Evolutionary conservation across 129 eudicot species (phyloP), one percentile per base, ranked within the genome.

Genomic region (Logfia minima): DNA sequence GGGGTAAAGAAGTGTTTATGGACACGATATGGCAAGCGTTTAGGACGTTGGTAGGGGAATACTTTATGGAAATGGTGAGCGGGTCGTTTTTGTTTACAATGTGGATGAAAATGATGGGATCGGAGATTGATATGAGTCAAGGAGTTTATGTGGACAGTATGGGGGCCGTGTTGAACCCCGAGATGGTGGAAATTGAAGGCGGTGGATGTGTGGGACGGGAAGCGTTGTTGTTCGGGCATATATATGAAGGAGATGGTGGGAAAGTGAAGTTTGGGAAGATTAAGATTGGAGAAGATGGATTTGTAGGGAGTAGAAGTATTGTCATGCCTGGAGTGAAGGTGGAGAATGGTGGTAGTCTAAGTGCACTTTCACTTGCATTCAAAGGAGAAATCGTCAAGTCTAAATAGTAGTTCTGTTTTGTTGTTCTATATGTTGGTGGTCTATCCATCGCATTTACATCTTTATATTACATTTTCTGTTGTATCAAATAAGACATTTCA

Each of bases 191-290:
- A 82, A 87, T 91, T 4, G 92, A 89, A 66, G 74, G 90, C 18
- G 90, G 89, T 0, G 95, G 92, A 5, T 88, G 90, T 32, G 92
- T 91, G 59, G 97, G 89, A 28, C 84, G 89, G 58, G 97, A 91
- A 51, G 90, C 95, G 0, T 69, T 91, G 80, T 52, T 91, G 22
- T 91, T 91, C 31, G 97, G 97, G 52, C 97, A 91, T 69, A 80
- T 91, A 70, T 91, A 91, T 62, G 97, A 91, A 77, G 97, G 97
- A 23, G 97, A 89, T 83, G 95, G 90, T n/a, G 97, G 97, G 67
- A 82, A 84, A 74, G 92, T 91, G 45, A 91, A 89, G 86, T 91
- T 87, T 80, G 95, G 97, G 72, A 91, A 87, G 85, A 87, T 91
- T 43, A 85, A 43, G 19, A 62, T 91, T 48, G 94, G 83, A 4